Evolutionary conservation across 1,139 yeast genomes (phyloP), one percentile per base, ranked within the genome.

Genomic region (Kodamaea plutei): DNA sequence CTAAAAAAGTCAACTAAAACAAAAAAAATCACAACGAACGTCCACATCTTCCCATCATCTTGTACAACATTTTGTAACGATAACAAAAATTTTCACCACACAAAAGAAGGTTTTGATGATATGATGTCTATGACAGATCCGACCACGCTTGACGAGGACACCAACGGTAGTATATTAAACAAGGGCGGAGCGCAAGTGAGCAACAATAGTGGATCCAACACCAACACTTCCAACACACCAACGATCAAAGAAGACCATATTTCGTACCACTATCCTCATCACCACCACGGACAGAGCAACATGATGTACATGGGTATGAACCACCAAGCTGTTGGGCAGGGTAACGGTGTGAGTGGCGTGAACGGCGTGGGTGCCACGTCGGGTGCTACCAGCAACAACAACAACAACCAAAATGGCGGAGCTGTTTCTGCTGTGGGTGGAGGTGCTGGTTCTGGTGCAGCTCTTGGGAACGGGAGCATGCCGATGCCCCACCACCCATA

Each of bases 191-290:
- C 17, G 8, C 19, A 15, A 15, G 25, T 14, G 12, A 11, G 23
- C 22, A 23, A 16, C 28, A n/a, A n/a, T n/a, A n/a, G n/a, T n/a
- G 25, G 28, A 24, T 35, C 26, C 40, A 35, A 25, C 40, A 24
- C 40, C 47, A 48, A 28, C 44, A 40, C 25, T 44, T 36, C 36
- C 42, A 42, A 27, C 49, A 43, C 27, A 41, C 45, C 30, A 41
- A 44, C 40, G 41, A 43, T 23, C 44, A 39, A 34, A 33, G 56
- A 48, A 10, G 37, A 34, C 31, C 37, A 34, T 22, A 33, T 34
- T 25, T 57, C 52, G 31, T 43, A 47, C 22, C 61, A 54, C 31
- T 41, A 48, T 20, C 30, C 36, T 16, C 41, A 35, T 21, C 33
- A 25, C 8, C 36, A 34, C 14, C 33, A 32, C 23, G 23, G 23